Evolutionary conservation across 1,139 yeast species (phyloP).

Genomic region (Yamadazyma taylorii): DNA sequence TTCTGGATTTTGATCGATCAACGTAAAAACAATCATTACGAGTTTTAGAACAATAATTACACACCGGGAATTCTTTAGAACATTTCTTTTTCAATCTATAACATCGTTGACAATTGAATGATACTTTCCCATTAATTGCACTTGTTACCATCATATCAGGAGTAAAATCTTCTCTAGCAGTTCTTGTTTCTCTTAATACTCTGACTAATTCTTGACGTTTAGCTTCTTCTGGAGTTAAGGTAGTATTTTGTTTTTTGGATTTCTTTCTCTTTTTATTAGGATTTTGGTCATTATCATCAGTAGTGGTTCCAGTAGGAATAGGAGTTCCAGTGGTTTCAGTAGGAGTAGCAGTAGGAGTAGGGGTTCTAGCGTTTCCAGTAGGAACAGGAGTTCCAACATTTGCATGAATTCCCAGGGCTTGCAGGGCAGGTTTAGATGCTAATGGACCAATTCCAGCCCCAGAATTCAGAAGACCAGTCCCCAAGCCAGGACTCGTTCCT

Average conservation of each 20-base stretch:
- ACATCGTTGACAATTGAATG: slow-evolving; percentile 43
- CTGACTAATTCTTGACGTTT: slow-evolving; percentile 9
- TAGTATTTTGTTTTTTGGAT: not conserved
- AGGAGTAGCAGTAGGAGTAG: no score
- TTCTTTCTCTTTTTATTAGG: not conserved
- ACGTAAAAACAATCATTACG: slow-evolving; percentile 41
- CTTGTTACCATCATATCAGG: slow-evolving; percentile 11
- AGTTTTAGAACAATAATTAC: slow-evolving; percentile 37
- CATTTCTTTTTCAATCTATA: slow-evolving; percentile 46
- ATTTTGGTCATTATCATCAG: not conserved
- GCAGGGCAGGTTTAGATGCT: no score
- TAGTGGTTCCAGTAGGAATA: not conserved
- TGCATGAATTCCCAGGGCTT: no score
- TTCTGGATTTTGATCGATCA: slow-evolving; percentile 1
- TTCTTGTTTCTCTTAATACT: slow-evolving; percentile 8
- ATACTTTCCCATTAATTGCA: slow-evolving; percentile 10
- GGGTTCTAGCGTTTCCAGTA: no score
- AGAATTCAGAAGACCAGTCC: no score
- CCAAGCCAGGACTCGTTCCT: no score
- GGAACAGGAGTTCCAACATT: no score
- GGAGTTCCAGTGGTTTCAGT: no score
- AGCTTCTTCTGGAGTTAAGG: slow-evolving; percentile 10
- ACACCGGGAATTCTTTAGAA: slow-evolving; percentile 37
- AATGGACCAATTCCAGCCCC: no score
- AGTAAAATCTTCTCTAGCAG: slow-evolving; percentile 13